A percentile compares a stretch with the other conserved stretches of the same genome.
These are phyloP conservation scores for Parascedosporium putredinis DNA, from an alignment of 2,329 filamentous ascomycete genomes.

Conservation along the genomic window DNA sequence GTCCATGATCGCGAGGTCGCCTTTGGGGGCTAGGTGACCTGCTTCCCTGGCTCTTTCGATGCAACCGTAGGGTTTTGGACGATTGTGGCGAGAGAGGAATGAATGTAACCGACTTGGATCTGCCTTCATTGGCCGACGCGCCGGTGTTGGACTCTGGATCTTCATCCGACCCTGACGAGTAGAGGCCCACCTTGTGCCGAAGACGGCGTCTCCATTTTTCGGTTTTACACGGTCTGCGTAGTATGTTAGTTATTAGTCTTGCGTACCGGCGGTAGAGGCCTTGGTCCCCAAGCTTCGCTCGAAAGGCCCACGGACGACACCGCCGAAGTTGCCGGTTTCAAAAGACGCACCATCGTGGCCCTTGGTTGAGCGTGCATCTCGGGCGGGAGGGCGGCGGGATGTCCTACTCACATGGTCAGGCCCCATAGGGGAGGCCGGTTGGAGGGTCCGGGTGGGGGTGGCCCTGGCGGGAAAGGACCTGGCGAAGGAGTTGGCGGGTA, in stretches of 20 bases:
- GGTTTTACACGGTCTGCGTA: neutral
- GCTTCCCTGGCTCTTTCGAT: neutral
- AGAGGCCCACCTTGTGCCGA: neutral
- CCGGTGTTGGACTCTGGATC: neutral
- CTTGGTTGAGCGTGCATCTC: slow-evolving; percentile 5
- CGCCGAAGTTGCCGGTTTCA: neutral
- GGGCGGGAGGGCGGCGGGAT: slow-evolving; percentile 16
- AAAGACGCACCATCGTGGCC: slow-evolving; percentile 6
- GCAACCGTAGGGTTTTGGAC: slow-evolving; percentile 5
- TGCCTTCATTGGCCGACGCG: slow-evolving; percentile 4
- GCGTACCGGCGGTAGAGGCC: too few species aligned
- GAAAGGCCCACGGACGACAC: too few species aligned
- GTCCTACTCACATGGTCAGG: slow-evolving; percentile 35
- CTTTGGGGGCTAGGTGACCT: neutral
- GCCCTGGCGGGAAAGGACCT: slow-evolving; percentile 18
- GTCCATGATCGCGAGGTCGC: neutral
- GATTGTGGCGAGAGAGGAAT: slow-evolving; percentile 36
- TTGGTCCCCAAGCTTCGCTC: too few species aligned
- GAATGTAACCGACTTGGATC: slow-evolving; percentile 33
- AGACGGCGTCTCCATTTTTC: neutral
- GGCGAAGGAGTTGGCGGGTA: slow-evolving; percentile 20
- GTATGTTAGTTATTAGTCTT: too few species aligned
- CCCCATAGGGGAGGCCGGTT: slow-evolving; percentile 20
- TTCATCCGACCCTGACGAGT: neutral
- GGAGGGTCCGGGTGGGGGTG: slow-evolving; percentile 19